A percentile compares a stretch with the other conserved stretches of the same genome.
phyloP scores from a whole-genome alignment of 2,329 filamentous ascomycete genomes.

The Botrytis squamosa region DNA sequence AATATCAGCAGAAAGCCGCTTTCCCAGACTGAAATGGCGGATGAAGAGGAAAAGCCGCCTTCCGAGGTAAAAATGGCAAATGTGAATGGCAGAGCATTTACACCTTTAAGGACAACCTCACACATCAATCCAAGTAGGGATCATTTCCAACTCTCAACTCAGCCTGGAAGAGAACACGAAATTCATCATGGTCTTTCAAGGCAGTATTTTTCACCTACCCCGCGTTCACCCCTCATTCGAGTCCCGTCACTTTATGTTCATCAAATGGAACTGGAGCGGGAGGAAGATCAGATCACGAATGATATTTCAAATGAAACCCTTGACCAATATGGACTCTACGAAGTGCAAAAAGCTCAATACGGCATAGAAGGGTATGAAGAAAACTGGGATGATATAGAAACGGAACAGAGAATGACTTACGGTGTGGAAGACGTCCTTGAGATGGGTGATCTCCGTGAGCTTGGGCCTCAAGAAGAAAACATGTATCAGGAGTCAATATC shows the following conservation, averaged over 20 bases:
- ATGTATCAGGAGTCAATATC: background rate
- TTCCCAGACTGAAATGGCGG: background rate
- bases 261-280: conserved; percentile 9
- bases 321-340: background rate
- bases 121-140: background rate
- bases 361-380: background rate
- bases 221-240: conserved; percentile 9
- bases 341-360: background rate
- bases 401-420: background rate
- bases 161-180: background rate
- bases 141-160: background rate
- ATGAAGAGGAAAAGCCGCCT: background rate
- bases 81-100: background rate
- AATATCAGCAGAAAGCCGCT: background rate
- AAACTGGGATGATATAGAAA: background rate
- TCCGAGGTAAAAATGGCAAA: too few relatives aligned
- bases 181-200: background rate
- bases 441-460: background rate
- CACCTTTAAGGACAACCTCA: background rate
- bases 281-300: background rate
- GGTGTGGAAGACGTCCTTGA: background rate
- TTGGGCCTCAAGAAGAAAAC: background rate
- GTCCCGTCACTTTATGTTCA: conserved; percentile 10
- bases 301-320: background rate
- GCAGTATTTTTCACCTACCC: background rate